Conservation (phyloP, 495 filamentous ascomycete genomes). For the Aspergillus hancockii region DNA sequence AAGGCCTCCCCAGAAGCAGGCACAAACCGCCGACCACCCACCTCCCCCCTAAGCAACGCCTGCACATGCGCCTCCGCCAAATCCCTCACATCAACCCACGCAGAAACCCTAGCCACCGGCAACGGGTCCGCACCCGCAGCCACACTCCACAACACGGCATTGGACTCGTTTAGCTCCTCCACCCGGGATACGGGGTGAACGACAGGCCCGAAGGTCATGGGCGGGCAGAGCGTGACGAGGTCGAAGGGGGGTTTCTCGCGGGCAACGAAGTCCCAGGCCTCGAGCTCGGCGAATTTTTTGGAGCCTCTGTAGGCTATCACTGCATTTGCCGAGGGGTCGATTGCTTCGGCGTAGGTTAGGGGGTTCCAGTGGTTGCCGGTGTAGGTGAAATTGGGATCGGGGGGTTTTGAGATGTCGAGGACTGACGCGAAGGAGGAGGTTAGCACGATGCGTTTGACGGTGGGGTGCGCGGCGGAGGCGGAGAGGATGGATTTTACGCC, state of each 20-base stretch:
- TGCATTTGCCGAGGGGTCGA: conserved; percentile 32
- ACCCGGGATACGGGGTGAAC: conserved; percentile 35
- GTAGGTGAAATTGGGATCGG: conserved; percentile 51
- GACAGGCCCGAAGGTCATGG: conserved; percentile 50
- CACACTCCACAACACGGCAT: conserved; percentile 29
- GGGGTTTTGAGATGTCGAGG: conserved; percentile 44
- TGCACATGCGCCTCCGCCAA: conserved; percentile 44
- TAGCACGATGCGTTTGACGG: conserved; percentile 69
- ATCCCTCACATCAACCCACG: conserved; percentile 49
- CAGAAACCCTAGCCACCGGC: conserved; percentile 32
- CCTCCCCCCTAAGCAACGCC: conserved; percentile 32
- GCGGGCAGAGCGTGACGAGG: conserved; percentile 63
- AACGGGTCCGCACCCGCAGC: conserved; percentile 35
- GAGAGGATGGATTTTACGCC: conserved; percentile 66
- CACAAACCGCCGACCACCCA: conserved; percentile 38
- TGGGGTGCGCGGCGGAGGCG: conserved; percentile 52
- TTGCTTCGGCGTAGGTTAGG: conserved; percentile 59
- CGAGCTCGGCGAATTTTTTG: conserved; percentile 59
- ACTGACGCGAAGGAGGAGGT: conserved; percentile 77
- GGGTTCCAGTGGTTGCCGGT: conserved; percentile 76
- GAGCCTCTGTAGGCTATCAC: conserved; percentile 60
- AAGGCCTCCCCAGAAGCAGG: conserved; percentile 37
- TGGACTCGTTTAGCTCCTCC: conserved; percentile 38
- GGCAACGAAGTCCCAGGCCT: conserved; percentile 58
- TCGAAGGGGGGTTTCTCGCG: conserved; percentile 67